Conservation (phyloP, 345 rosid species). For the Eucalyptus camaldulensis region DNA sequence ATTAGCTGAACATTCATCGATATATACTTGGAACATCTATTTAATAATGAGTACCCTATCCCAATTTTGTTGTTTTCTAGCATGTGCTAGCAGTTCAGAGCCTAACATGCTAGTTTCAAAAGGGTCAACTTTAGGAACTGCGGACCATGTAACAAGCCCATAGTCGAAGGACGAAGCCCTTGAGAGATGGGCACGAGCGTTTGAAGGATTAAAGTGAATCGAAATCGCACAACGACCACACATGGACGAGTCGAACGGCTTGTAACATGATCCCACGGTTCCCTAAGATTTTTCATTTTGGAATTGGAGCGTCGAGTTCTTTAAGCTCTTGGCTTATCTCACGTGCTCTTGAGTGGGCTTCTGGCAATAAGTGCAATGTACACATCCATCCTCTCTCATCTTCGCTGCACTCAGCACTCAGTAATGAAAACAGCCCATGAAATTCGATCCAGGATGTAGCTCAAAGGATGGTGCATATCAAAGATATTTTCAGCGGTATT, state of each 20-base stretch:
- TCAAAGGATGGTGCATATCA: not conserved
- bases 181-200: not conserved
- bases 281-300: not conserved
- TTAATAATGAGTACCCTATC: not conserved
- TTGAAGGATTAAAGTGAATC: not conserved
- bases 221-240: not conserved
- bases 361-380: not conserved
- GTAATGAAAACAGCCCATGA: not conserved
- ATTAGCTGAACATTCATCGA: too few relatives aligned
- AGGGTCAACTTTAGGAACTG: not conserved
- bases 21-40: not conserved
- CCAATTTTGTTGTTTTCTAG: not conserved
- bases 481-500: not conserved
- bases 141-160: not conserved
- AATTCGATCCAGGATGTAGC: not conserved
- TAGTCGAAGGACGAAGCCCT: not conserved
- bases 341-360: not conserved
- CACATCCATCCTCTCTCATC: not conserved
- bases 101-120: not conserved
- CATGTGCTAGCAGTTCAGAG: not conserved
- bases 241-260: not conserved
- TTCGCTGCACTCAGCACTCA: not conserved
- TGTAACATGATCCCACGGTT: not conserved
- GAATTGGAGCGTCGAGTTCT: not conserved
- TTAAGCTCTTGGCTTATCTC: not conserved